phyloP scores from a whole-genome alignment of 495 filamentous ascomycete species.

The Talaromyces wortmannii region DNA sequence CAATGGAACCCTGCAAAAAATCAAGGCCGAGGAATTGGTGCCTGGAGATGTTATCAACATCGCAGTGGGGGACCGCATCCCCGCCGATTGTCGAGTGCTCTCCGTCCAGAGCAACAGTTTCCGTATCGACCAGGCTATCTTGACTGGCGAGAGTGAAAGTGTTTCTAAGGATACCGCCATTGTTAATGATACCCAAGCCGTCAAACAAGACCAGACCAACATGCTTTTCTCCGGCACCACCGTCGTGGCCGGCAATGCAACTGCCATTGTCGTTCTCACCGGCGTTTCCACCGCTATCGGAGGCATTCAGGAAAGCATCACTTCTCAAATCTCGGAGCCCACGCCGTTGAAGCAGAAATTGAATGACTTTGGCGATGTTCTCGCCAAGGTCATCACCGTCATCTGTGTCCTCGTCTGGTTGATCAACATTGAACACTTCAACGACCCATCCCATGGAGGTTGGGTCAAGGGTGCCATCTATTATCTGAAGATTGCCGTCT shows the following conservation, averaged over 20 bases:
- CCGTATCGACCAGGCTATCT: slow-evolving; percentile 89
- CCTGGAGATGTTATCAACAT: slow-evolving; percentile 90
- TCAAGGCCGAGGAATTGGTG: slow-evolving; percentile 93
- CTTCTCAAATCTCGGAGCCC: slow-evolving; percentile 93
- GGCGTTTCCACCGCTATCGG: slow-evolving; percentile 92
- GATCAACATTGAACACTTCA: slow-evolving; percentile 97
- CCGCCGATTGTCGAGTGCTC: slow-evolving; percentile 91
- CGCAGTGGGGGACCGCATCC: slow-evolving; percentile 87
- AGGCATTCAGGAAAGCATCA: slow-evolving; percentile 98
- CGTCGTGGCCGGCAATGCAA: slow-evolving; percentile 90
- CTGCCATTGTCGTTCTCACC: slow-evolving; percentile 86
- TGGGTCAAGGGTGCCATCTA: slow-evolving; percentile 99
- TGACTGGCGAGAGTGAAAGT: slow-evolving; percentile 98
- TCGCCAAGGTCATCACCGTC: slow-evolving; percentile 96
- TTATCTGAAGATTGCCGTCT: slow-evolving; percentile 99
- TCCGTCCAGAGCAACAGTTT: slow-evolving; percentile 96
- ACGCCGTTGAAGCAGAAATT: slow-evolving; percentile 98
- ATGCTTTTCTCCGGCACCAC: slow-evolving; percentile 99
- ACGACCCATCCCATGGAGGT: slow-evolving; percentile 83
- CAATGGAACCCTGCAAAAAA: slow-evolving; percentile 61
- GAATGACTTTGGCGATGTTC: slow-evolving; percentile 93
- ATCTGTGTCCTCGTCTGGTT: slow-evolving; percentile 97
- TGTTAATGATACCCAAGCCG: slow-evolving; percentile 73
- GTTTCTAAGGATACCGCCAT: slow-evolving; percentile 73
- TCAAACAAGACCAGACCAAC: slow-evolving; percentile 96